phyloP scores from a whole-genome alignment of 192 early-diverging fungal genomes.

The Pecoramyces ruminantium region DNA sequence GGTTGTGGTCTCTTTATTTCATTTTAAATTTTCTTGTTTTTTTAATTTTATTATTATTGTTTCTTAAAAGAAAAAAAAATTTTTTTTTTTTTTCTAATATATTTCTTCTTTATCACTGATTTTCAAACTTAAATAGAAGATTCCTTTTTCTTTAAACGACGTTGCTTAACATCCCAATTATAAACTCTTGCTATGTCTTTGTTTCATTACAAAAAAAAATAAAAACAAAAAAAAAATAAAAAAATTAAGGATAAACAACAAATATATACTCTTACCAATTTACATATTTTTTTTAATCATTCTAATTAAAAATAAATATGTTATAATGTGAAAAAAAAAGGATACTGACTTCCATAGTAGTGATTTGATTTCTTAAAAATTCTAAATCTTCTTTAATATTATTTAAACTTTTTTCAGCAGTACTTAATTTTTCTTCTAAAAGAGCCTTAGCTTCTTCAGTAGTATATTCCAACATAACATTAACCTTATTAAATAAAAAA shows the following conservation, averaged over 20 bases:
- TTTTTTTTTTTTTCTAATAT: too few species aligned
- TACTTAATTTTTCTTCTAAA: slow-evolving; percentile 51
- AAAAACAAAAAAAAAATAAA: background rate
- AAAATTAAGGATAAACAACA: slow-evolving; percentile 7
- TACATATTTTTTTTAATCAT: too few species aligned
- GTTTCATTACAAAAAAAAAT: background rate
- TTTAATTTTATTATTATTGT: too few species aligned
- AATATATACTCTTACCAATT: background rate
- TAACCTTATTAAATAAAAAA: slow-evolving; percentile 55
- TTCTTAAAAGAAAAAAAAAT: too few species aligned
- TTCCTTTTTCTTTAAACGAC: slow-evolving; percentile 22
- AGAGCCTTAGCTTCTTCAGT: slow-evolving; percentile 72
- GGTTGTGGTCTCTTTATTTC: too few species aligned
- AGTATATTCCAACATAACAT: slow-evolving; percentile 94
- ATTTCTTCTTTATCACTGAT: too few species aligned
- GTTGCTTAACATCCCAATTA: slow-evolving; percentile 91
- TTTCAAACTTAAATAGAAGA: background rate
- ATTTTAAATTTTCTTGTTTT: too few species aligned
- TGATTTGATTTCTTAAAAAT: slow-evolving; percentile 91
- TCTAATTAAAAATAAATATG: background rate
- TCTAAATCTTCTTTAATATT: slow-evolving; percentile 77
- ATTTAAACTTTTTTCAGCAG: slow-evolving; percentile 50
- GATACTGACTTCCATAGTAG: slow-evolving; percentile 93
- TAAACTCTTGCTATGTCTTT: slow-evolving; percentile 82
- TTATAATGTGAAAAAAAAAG: slow-evolving; percentile 8